Percentiles rank a stretch among this genome's conserved stretches.
These are phyloP conservation scores for Podaxis mareebaensis DNA, from an alignment of 768 basidiomycete species.

Conservation along the genomic window DNA sequence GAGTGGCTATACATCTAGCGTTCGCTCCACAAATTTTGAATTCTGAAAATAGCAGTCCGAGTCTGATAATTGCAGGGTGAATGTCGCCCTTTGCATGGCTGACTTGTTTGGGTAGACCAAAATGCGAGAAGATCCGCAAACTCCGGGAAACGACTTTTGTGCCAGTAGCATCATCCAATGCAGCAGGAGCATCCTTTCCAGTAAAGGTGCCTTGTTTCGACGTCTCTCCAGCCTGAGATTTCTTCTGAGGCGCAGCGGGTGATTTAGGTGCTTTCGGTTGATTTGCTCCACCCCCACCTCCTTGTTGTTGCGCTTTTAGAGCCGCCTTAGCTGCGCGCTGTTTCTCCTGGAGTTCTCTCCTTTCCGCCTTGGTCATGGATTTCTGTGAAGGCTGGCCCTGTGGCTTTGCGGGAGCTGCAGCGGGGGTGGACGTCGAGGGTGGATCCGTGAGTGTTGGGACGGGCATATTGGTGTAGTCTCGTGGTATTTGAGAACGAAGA, in stretches of 20 bases:
- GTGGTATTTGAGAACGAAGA: not conserved
- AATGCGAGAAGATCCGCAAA: slow-evolving; percentile 85
- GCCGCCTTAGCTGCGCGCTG: slow-evolving; percentile 77
- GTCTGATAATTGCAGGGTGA: slow-evolving; percentile 84
- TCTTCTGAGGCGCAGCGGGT: slow-evolving; percentile 33
- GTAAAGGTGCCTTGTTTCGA: slow-evolving; percentile 24
- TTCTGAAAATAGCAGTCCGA: slow-evolving; percentile 87
- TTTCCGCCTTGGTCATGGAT: slow-evolving; percentile 78
- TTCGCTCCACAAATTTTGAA: slow-evolving; percentile 95
- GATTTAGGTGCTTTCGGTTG: slow-evolving; percentile 27
- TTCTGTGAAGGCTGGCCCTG: slow-evolving; percentile 55
- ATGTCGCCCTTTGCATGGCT: slow-evolving; percentile 77
- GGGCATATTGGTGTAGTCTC: slow-evolving; percentile 28
- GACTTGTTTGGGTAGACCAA: slow-evolving; percentile 68
- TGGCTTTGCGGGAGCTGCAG: slow-evolving; percentile 18
- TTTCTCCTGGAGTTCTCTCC: slow-evolving; percentile 75
- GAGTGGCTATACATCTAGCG: slow-evolving; percentile 90
- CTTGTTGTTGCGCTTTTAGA: slow-evolving; percentile 34
- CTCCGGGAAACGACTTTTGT: slow-evolving; percentile 53
- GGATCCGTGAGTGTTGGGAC: slow-evolving; percentile 32
- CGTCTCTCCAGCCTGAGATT: slow-evolving; percentile 30
- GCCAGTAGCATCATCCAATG: slow-evolving; percentile 34
- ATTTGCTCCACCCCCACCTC: slow-evolving; percentile 18
- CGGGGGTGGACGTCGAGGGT: slow-evolving; percentile 23
- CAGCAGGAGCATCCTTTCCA: slow-evolving; percentile 30